Base-by-base conservation (phyloP, 495 filamentous ascomycete species). In the Hypoxylon fuscum region DNA sequence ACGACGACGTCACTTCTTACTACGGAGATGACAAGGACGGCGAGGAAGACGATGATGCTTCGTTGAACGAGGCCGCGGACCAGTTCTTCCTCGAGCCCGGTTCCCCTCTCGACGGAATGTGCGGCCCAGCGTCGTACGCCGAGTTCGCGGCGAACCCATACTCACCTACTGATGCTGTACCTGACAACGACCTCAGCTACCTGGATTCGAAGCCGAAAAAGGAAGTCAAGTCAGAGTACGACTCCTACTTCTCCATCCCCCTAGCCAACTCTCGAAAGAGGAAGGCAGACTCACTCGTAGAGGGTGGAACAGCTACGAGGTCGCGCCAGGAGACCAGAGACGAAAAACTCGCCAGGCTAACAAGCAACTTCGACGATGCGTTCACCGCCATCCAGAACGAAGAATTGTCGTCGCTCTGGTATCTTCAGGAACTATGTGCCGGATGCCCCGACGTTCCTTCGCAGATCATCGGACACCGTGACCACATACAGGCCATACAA, bases 111-210 rank as follows among this genome's bases (percentile, higher is more conserved):
- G 1, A 5, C 11, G n/a, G 46, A 18, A 32, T 59, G 18, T 56
- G 49, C 32, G 35, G 45, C 45, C 55, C 56, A 11, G 29, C 8
- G 9, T 46, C 54, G 1, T 60, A 57, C 14, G 42, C 40, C 22
- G 45, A 54, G 1, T 44, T 52, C 2, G 12, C 38, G 15, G 12
- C 22, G 7, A 60, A 66, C 51, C 50, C 62, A 3, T 60, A 61
- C 20, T 42, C 12, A 3, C 9, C 14, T 11, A 15, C 18, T 1
- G 54, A 57, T 8, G 17, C 7, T 40, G 15, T 18, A 10, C 15
- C 14, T n/a, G n/a, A 10, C 21, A 10, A 0, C 10, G 14, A 10
- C 6, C 34, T 15, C 34, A 7, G 14, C 48, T 31, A 42, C 8
- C 31, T 35, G 40, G 21, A 27, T 10, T 6, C 27, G 17, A 12